Evolutionary conservation across 2,329 filamentous ascomycete species (phyloP).

Genomic region (Karstenula rhodostoma): DNA sequence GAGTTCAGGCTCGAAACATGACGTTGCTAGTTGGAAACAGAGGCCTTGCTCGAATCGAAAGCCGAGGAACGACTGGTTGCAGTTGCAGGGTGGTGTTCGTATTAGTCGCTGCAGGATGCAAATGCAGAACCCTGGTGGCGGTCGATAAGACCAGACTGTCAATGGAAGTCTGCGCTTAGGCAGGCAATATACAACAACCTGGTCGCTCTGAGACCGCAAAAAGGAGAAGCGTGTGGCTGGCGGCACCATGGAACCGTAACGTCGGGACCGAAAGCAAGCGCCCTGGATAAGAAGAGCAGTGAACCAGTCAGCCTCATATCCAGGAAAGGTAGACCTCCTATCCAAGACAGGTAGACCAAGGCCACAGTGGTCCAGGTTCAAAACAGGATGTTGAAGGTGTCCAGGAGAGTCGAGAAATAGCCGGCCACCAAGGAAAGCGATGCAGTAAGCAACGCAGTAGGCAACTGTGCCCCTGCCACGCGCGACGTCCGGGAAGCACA

Average conservation of each 20-base stretch:
- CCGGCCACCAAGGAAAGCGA: neutral
- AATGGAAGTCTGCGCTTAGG: slow-evolving; percentile 23
- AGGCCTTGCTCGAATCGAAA: neutral
- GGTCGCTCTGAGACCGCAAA: slow-evolving; percentile 11
- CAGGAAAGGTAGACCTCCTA: neutral
- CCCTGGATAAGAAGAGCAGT: neutral
- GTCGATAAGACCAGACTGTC: slow-evolving; percentile 22
- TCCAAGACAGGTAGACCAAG: neutral
- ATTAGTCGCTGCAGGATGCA: slow-evolving; percentile 27
- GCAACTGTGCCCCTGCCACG: neutral
- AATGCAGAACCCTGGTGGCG: slow-evolving; percentile 9
- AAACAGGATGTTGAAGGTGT: neutral
- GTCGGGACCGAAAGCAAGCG: slow-evolving; percentile 9
- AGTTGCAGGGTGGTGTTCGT: slow-evolving; percentile 17
- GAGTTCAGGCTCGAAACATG: neutral
- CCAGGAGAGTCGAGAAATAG: neutral
- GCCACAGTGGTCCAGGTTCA: neutral
- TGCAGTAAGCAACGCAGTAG: neutral
- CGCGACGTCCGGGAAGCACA: neutral
- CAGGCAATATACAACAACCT: slow-evolving; percentile 24
- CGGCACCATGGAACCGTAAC: slow-evolving; percentile 14
- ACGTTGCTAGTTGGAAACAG: neutral
- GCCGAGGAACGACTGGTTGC: slow-evolving; percentile 7
- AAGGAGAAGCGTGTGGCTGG: slow-evolving; percentile 18
- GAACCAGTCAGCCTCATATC: neutral